Evolutionary conservation across 768 basidiomycete genomes (phyloP), one percentile per base, ranked within the genome.

Genomic region (Lactifluus subvellereus): DNA sequence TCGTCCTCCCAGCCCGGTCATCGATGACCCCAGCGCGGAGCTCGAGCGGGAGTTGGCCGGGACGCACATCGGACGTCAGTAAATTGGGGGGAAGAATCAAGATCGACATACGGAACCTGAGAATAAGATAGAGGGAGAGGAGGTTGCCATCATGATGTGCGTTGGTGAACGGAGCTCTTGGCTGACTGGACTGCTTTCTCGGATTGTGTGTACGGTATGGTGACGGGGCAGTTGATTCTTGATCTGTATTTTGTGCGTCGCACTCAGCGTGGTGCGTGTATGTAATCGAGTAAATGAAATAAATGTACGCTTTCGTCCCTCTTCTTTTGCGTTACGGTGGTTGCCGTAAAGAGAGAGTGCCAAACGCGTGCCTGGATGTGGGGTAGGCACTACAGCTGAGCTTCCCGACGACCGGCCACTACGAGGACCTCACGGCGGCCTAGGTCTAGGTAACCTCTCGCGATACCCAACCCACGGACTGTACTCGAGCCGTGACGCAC

Each of bases 41-140:
- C 82, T 95, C 13, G 93, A 95, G 71, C 84, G 86, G 49, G 92
- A 95, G 72, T 80, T 94, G n/a, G 88, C 88, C 11, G 82, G 84
- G 57, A 84, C 88, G 38, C 87, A 87, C 69, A 70, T 85, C 27
- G 77, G 71, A 20, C 61, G 65, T 45, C 45, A 59, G 51, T 67
- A 43, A 60, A 53, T 32, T 2, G 51, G 11, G 6, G 13, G 27
- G 56, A 35, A 48, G 35, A 22, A 47, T 47, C 4, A 20, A 5
- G 42, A 18, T 43, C 2, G 16, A 18, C 1, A n/a, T 6, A 43
- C 5, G 18, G 14, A 50, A n/a, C 27, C 27, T 27, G 27, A 27
- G 2, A 3, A 27, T 27, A 27, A 27, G 27, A 27, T 27, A 27
- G 27, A 27, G 27, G 27, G 3, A 11, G 13, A 6, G 16, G 55